Evolutionary conservation across 2,329 filamentous ascomycete genomes (phyloP), one percentile per base, ranked within the genome.

Genomic region (Ilyonectria destructans): DNA sequence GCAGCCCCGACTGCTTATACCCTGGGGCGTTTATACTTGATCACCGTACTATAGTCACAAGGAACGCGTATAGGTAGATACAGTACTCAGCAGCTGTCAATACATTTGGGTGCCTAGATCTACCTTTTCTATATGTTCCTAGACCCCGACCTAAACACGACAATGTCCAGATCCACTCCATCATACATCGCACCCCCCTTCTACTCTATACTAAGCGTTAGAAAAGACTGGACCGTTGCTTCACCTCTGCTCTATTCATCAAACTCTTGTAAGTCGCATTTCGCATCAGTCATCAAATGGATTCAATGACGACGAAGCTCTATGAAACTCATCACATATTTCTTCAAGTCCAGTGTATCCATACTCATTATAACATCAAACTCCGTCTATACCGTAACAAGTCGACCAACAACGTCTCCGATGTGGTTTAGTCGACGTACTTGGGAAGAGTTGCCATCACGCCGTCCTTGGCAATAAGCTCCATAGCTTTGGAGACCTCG

Each of bases 391-490:
- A 49, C 19, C 33, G 8, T 19, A 48, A 9, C 26, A 51, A 43
- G 19, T 63, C 35, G 62, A 65, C 56, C 40, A 54, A 49, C 40
- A 60, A 40, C 56, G 43, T 51, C 21, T 13, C n/a, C 29, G 19
- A 59, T 62, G 43, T 43, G 60, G 33, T 61, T 68, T 71, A 76
- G 57, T 75, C 69, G 10, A 86, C 77, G 71, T 86, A 86, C 79
- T 87, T 85, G 69, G 84, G 81, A 59, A 88, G 77, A 1, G 85
- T 86, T 62, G 83, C 84, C 79, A 86, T 74, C 35, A 86, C 80
- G 31, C 86, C 86, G 52, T 87, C 85, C 71, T 80, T 77, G 62
- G 77, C 72, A 64, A 88, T 84, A 37, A 81, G 79, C 73, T 84
- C 80, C 81, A 87, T 82, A 1, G 84, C 85, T n/a, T 70, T 81